Evolutionary conservation across 805 yeast species (phyloP), one percentile per base, ranked within the genome.

Genomic region (Tetrapisispora fleetii): DNA sequence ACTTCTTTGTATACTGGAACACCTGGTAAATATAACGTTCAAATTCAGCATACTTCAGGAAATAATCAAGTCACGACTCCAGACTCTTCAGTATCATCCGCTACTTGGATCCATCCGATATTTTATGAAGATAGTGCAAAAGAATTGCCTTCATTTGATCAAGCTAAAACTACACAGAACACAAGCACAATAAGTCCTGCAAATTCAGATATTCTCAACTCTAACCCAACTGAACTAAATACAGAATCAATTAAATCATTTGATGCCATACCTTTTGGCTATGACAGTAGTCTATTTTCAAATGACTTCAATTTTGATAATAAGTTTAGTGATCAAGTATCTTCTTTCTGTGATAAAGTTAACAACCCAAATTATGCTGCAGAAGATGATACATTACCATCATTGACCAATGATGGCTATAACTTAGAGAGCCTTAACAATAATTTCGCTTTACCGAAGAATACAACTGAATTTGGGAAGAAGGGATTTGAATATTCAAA

Each of bases 261-360:
- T 9, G 38, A 35, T 36, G 37, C 38, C 2, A 30, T 22, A 2
- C 42, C 43, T 11, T 17, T 30, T n/a, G 49, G 46, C 17, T 47
- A 52, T 24, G 55, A 54, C 27, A 52, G 54, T 36, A 46, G 48
- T 3, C 43, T 52, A 2, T 54, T 54, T 43, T 54, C 56, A 16
- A 54, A 58, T 38, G 66, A 65, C 21, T 46, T 46, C 17, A 37
- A 46, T 28, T 70, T 69, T 50, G 62, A 64, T 39, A 67, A 69
- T 16, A 66, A 73, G 48, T 84, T 80, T 61, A 84, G 81, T 58
- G 91, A 85, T 60, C 80, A 82, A 54, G 80, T 82, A 48, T 76
- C 77, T 50, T 79, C 78, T 28, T 91, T 91, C 62, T 91, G 98
- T 61, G 76, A 77, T 24, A 78, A 81, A 56, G 73, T 91, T 60